Percentiles rank a stretch among this genome's conserved stretches.
These are phyloP conservation scores for Blepharisma japonicum DNA, from an alignment of 73 alveolate species.

Conservation along the genomic window DNA sequence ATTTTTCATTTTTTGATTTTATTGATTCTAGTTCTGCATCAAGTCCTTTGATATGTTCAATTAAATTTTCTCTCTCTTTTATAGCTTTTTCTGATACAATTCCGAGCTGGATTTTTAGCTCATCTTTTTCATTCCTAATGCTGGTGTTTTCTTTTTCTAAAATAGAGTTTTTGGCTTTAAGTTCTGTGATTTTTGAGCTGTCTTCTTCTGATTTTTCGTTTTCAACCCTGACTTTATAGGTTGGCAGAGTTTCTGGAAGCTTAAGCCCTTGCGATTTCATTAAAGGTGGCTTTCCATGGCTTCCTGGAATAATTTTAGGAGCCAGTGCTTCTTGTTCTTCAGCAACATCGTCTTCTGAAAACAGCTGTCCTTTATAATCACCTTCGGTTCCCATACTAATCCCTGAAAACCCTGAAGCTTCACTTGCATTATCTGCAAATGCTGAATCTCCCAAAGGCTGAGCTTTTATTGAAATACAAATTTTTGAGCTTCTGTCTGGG, in stretches of 20 bases:
- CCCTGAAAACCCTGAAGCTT: slow-evolving; percentile 25
- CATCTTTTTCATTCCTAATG: slow-evolving; percentile 22
- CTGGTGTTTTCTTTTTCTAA: slow-evolving; percentile 15
- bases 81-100: neutral
- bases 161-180: neutral
- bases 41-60: slow-evolving; percentile 2
- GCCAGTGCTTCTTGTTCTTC: neutral
- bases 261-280: neutral
- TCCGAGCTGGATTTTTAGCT: slow-evolving; percentile 3
- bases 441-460: neutral
- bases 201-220: too few species aligned
- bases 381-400: slow-evolving; percentile 17
- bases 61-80: slow-evolving; percentile 21
- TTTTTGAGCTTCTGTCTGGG: slow-evolving; percentile 1
- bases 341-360: neutral
- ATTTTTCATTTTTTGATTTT: slow-evolving; percentile 7
- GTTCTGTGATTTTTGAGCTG: neutral
- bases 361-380: neutral
- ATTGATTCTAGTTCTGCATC: slow-evolving; percentile 1
- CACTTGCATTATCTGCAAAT: neutral
- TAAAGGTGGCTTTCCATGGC: slow-evolving; percentile 25
- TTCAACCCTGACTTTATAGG: neutral
- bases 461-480: slow-evolving; percentile 12
- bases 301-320: slow-evolving; percentile 17
- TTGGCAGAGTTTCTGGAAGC: neutral